Conservation (phyloP, 148 eudicot genomes). For the Camellia japonica region DNA sequence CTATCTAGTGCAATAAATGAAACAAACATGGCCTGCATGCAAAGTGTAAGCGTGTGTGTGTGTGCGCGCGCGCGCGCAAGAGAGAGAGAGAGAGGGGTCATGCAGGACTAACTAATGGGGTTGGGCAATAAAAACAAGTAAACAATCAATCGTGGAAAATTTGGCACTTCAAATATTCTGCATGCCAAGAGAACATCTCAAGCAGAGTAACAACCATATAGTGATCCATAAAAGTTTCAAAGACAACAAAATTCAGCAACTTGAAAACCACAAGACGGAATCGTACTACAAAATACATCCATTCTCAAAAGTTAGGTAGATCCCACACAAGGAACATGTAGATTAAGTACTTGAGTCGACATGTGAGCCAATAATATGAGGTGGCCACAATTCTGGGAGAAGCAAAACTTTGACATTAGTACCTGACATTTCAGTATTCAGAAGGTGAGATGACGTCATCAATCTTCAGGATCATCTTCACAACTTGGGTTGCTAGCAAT, state of each 20-base stretch:
- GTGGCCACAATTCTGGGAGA: neutral
- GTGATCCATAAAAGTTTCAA: neutral
- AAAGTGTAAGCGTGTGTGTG: too few relatives aligned
- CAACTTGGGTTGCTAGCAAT: constrained; percentile 92
- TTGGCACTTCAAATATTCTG: neutral
- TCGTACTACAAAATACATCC: neutral
- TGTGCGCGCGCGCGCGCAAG: too few relatives aligned
- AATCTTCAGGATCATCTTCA: constrained; percentile 95
- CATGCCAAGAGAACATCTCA: neutral
- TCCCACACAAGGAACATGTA: neutral
- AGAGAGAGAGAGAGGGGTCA: too few relatives aligned
- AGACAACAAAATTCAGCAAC: neutral
- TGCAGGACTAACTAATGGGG: neutral
- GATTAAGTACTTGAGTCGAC: neutral
- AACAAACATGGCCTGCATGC: too few relatives aligned
- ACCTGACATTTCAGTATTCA: constrained; percentile 42
- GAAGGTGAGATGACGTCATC: constrained; percentile 90
- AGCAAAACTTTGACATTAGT: constrained; percentile 10
- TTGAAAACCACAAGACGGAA: neutral
- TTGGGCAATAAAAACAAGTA: neutral
- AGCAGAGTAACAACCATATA: neutral
- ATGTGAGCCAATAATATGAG: neutral
- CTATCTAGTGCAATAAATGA: too few relatives aligned
- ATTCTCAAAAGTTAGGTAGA: neutral
- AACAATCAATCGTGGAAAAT: neutral